These are phyloP conservation scores for Colletotrichum shisoi DNA, from an alignment of 2,329 filamentous ascomycete genomes.

Conservation along the genomic window DNA sequence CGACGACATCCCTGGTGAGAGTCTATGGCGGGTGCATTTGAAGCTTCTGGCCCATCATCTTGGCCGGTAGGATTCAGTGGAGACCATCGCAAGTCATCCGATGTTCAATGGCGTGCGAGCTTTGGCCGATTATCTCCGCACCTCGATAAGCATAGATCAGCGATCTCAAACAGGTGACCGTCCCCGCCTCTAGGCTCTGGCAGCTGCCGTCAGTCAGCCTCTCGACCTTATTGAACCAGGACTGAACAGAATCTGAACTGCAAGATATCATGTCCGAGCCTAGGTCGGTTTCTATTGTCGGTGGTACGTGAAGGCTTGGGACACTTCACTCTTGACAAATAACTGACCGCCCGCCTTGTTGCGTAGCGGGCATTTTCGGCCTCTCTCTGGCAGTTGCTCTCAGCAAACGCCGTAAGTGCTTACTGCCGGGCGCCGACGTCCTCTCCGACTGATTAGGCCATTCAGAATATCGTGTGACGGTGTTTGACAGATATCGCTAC, in stretches of 20 bases:
- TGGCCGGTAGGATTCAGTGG: neutral
- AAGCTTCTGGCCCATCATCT: neutral
- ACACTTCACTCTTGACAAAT: neutral
- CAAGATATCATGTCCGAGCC: slow-evolving; percentile 18
- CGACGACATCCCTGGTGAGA: no score
- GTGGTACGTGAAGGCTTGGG: neutral
- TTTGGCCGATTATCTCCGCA: neutral
- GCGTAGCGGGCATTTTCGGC: slow-evolving; percentile 42
- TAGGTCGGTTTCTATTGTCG: slow-evolving; percentile 24
- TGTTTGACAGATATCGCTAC: slow-evolving; percentile 42
- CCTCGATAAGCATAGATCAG: slow-evolving; percentile 8
- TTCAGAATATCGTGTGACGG: slow-evolving; percentile 36
- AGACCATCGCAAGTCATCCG: neutral
- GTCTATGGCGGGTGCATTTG: neutral
- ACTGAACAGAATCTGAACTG: neutral
- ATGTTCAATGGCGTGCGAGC: neutral
- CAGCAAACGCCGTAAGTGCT: slow-evolving; percentile 40
- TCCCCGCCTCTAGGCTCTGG: slow-evolving; percentile 7
- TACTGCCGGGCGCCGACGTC: no score
- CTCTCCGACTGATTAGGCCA: neutral
- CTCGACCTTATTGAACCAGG: neutral
- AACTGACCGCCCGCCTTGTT: neutral
- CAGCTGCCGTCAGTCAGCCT: neutral
- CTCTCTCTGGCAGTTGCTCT: slow-evolving; percentile 42
- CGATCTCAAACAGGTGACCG: slow-evolving; percentile 6